Evolutionary conservation across 2,329 filamentous ascomycete genomes (phyloP).

Genomic region (Leptodontidium sp.): DNA sequence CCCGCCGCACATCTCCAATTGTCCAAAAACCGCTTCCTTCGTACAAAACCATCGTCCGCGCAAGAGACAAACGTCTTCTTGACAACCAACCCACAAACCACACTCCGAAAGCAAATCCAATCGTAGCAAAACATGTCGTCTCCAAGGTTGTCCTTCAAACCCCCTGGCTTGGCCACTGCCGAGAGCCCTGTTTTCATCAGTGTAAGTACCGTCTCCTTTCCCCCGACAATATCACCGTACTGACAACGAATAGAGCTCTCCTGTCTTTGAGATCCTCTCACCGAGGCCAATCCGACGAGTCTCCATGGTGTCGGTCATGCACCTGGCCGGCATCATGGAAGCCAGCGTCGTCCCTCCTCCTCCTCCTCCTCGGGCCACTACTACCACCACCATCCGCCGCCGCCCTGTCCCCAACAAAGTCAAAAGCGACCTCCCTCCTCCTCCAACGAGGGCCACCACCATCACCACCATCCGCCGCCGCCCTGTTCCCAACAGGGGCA

Average conservation of each 20-base stretch:
- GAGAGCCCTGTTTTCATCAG: neutral
- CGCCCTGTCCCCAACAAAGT: neutral
- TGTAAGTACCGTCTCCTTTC: neutral
- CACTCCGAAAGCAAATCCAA: neutral
- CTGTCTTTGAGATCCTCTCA: neutral
- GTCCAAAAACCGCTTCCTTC: neutral
- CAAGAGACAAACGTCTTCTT: neutral
- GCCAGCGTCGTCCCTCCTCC: neutral
- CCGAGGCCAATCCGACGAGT: slow-evolving; percentile 5
- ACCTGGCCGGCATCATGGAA: neutral
- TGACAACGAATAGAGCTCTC: neutral
- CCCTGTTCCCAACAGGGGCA: neutral
- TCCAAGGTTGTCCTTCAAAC: neutral
- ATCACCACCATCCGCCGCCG: neutral
- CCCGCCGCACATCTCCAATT: neutral
- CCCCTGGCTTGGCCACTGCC: neutral
- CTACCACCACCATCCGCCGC: neutral
- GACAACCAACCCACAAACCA: neutral
- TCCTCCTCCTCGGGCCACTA: neutral
- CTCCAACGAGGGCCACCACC: neutral
- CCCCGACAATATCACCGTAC: neutral
- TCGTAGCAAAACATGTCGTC: neutral
- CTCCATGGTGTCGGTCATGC: neutral
- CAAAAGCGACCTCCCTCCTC: neutral
- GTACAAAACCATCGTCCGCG: neutral